These are phyloP conservation scores for Paramecium pentaurelia DNA, from an alignment of 73 alveolate species.

Conservation along the genomic window DNA sequence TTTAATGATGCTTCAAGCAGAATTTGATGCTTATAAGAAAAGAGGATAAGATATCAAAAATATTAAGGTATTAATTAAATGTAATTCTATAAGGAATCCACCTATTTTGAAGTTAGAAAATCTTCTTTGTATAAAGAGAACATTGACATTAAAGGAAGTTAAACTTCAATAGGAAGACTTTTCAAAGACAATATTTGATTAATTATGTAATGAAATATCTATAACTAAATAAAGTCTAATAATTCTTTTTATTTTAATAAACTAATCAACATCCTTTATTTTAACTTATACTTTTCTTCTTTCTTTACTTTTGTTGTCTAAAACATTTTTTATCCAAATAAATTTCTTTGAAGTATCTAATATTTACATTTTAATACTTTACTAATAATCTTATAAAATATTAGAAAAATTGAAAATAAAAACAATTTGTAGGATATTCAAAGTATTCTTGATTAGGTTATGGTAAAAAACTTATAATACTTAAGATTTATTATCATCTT, in stretches of 20 bases:
- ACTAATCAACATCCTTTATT: background rate
- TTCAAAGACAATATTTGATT: background rate
- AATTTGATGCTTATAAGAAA: background rate
- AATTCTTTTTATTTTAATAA: background rate
- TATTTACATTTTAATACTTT: no score
- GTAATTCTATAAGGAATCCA: background rate
- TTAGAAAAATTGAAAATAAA: no score
- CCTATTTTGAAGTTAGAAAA: background rate
- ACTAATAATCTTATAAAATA: no score
- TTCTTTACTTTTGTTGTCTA: no score
- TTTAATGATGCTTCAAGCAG: slow-evolving; percentile 34
- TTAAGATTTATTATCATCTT: no score
- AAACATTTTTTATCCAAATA: no score
- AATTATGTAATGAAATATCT: background rate
- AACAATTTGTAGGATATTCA: no score
- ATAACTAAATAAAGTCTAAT: background rate
- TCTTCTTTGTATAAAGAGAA: background rate
- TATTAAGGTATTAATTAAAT: background rate
- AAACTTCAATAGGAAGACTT: background rate
- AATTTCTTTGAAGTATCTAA: no score
- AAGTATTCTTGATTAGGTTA: no score
- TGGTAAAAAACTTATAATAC: no score
- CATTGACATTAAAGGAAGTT: background rate
- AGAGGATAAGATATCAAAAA: background rate
- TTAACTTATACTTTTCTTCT: background rate